Percentiles rank a stretch among this genome's conserved stretches.
phyloP scores from a whole-genome alignment of 2,329 filamentous ascomycete species.

The Myriosclerotinia curreyana region DNA sequence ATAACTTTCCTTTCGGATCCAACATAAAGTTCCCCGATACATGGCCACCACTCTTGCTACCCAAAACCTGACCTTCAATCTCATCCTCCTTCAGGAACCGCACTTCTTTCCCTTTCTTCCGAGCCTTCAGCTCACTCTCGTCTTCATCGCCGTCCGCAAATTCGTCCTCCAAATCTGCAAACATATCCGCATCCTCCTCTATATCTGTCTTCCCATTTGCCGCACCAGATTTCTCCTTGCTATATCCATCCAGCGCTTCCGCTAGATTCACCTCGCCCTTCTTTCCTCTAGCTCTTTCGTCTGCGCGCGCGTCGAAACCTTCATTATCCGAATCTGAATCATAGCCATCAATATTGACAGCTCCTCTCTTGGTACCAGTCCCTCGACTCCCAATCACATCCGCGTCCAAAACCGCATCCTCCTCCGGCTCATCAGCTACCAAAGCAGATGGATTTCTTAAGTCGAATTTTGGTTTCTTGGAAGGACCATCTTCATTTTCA shows the following conservation, averaged over 20 bases:
- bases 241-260: constrained; percentile 55
- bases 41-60: constrained; percentile 70
- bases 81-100: constrained; percentile 56
- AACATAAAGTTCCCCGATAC: constrained; percentile 59
- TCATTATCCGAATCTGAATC: constrained; percentile 93
- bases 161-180: constrained; percentile 66
- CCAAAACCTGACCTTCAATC: constrained; percentile 76
- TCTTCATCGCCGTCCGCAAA: constrained; percentile 53
- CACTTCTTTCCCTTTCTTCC: constrained; percentile 63
- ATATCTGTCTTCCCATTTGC: constrained; percentile 42
- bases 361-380: constrained; percentile 79
- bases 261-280: constrained; percentile 49
- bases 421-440: constrained; percentile 74
- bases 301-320: constrained; percentile 74
- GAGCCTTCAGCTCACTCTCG: constrained; percentile 47
- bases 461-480: constrained; percentile 88
- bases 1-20: constrained; percentile 50
- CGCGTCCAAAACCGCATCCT: constrained; percentile 77
- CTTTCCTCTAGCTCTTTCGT: constrained; percentile 50
- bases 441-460: constrained; percentile 90
- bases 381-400: constrained; percentile 82
- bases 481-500: constrained; percentile 46
- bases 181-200: constrained; percentile 80
- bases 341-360: constrained; percentile 95
- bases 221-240: constrained; percentile 38